phyloP scores from a whole-genome alignment of 257 asterid genomes.

The Plantago elongata region DNA sequence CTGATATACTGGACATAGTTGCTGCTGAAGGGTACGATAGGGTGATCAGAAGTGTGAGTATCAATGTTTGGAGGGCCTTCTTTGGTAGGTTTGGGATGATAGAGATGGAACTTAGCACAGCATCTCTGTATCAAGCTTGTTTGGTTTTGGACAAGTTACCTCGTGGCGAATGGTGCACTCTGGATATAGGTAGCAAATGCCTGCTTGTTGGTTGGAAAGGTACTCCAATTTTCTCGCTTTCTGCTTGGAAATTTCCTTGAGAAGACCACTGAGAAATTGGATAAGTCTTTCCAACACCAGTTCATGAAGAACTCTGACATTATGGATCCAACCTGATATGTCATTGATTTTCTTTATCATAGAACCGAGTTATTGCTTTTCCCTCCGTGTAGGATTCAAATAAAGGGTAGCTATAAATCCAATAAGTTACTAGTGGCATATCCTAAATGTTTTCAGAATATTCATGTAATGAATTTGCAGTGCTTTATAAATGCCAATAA shows the following conservation, averaged over 20 bases:
- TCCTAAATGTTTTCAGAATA: too few relatives aligned
- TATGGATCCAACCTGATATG: too few relatives aligned
- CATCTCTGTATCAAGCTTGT: slow-evolving; percentile 35
- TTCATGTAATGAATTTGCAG: too few relatives aligned
- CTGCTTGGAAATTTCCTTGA: slow-evolving; percentile 38
- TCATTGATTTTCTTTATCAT: too few relatives aligned
- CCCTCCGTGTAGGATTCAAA: too few relatives aligned
- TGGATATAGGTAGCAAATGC: slow-evolving; percentile 22
- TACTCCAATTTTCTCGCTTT: slow-evolving; percentile 36
- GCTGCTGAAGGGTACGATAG: slow-evolving; percentile 26
- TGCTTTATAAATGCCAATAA: too few relatives aligned
- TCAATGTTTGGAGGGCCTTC: slow-evolving; percentile 35
- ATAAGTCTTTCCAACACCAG: too few relatives aligned
- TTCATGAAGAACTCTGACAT: too few relatives aligned
- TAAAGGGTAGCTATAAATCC: too few relatives aligned
- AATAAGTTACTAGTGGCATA: too few relatives aligned
- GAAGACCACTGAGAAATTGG: too few relatives aligned
- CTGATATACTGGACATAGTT: slow-evolving; percentile 22
- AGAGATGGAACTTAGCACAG: slow-evolving; percentile 25
- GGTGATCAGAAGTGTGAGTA: slow-evolving; percentile 25
- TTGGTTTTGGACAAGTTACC: slow-evolving; percentile 28
- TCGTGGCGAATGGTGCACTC: slow-evolving; percentile 21
- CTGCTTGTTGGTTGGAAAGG: slow-evolving; percentile 38
- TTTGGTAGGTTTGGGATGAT: slow-evolving; percentile 36
- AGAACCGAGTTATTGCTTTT: too few relatives aligned